Percentiles rank a stretch among this genome's conserved stretches.
Conservation (phyloP, 768 basidiomycete genomes). For the Tephrocybe rancida region DNA sequence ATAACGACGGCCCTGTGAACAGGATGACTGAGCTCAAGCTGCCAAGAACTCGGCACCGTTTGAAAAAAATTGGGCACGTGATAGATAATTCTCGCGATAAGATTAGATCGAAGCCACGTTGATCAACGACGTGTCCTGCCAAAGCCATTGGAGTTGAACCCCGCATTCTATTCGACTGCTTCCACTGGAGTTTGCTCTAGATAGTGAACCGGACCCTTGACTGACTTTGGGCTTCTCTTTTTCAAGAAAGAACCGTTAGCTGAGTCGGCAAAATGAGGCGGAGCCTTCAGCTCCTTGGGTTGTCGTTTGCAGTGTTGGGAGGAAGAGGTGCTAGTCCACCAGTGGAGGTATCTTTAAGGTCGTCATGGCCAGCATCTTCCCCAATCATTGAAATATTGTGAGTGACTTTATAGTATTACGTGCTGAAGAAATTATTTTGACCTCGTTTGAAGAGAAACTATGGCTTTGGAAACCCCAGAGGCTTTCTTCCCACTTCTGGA, state of each 20-base stretch:
- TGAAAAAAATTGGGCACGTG: slow-evolving; percentile 21
- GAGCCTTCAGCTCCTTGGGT: slow-evolving; percentile 16
- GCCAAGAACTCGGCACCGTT: slow-evolving; percentile 1
- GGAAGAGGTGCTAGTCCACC: slow-evolving; percentile 37
- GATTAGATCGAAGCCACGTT: slow-evolving; percentile 15
- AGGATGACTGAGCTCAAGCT: slow-evolving; percentile 14
- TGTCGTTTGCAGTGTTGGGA: slow-evolving; percentile 13
- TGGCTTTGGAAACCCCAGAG: slow-evolving; percentile 69
- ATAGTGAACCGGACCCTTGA: too few relatives aligned
- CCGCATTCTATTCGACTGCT: background rate
- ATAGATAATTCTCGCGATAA: slow-evolving; percentile 10
- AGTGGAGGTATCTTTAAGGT: slow-evolving; percentile 59
- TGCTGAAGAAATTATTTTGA: background rate
- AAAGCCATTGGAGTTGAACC: background rate
- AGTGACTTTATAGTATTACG: slow-evolving; percentile 31
- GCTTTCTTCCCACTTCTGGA: slow-evolving; percentile 80
- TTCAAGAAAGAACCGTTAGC: background rate
- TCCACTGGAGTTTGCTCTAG: slow-evolving; percentile 1
- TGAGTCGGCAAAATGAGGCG: slow-evolving; percentile 15
- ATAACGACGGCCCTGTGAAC: background rate
- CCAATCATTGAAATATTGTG: slow-evolving; percentile 68
- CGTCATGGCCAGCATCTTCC: slow-evolving; percentile 69
- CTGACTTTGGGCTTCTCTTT: background rate
- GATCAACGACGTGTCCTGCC: slow-evolving; percentile 6
- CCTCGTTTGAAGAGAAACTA: slow-evolving; percentile 65